phyloP scores from a whole-genome alignment of 1,139 yeast species.

The Suzukiozyma palmioleophila region DNA sequence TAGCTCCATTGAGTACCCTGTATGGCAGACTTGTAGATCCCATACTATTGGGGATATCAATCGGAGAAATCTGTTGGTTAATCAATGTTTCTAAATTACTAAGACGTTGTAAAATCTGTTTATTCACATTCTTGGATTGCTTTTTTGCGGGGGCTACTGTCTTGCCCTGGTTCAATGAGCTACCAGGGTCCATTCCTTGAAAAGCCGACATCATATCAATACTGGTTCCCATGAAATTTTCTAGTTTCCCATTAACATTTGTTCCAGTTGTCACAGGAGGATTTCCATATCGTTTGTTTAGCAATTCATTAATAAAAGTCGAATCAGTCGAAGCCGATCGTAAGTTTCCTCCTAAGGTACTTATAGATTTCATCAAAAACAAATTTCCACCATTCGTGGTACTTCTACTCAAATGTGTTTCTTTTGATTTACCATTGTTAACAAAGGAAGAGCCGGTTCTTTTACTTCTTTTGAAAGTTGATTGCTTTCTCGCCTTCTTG shows the following conservation, averaged over 20 bases:
- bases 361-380: conserved; percentile 17
- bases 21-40: too few species aligned
- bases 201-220: conserved; percentile 1
- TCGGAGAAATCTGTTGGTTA: conserved; percentile 3
- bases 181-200: neutral
- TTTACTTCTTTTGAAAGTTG: conserved; percentile 7
- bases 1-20: too few species aligned
- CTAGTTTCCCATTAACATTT: conserved; percentile 6
- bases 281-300: conserved; percentile 23
- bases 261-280: neutral
- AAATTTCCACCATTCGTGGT: conserved; percentile 1
- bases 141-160: neutral
- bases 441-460: conserved; percentile 3
- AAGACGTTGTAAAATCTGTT: conserved; percentile 8
- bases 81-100: conserved; percentile 7
- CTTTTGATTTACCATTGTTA: conserved; percentile 6
- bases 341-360: conserved; percentile 25
- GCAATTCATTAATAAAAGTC: conserved; percentile 28
- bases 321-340: conserved; percentile 36
- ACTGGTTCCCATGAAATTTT: conserved; percentile 4
- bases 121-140: conserved; percentile 1
- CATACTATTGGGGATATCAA: neutral
- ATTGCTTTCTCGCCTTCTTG: conserved; percentile 20
- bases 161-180: neutral
- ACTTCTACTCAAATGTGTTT: conserved; percentile 1